Conservation (phyloP, 306 rosid species). For the Canavalia gladiata region DNA sequence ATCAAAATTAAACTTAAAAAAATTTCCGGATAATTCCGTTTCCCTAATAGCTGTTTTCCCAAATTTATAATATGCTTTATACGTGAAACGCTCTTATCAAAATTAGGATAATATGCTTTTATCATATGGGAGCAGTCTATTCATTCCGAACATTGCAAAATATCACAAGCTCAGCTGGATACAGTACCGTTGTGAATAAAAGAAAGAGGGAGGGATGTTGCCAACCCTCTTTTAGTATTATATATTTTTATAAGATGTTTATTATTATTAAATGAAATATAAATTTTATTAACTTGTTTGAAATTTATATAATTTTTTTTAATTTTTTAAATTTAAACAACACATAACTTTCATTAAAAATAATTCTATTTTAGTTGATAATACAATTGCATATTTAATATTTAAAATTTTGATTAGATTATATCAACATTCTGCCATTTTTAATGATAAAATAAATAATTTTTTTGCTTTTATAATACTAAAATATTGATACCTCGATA, state of each 20-base stretch:
- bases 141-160: background rate
- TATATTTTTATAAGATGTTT: background rate
- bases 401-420: no score
- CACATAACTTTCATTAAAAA: no score
- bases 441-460: no score
- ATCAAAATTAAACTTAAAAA: background rate
- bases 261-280: background rate
- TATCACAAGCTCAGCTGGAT: slow-evolving; percentile 14
- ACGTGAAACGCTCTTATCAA: background rate
- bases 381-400: no score
- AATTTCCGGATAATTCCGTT: background rate
- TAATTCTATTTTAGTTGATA: no score
- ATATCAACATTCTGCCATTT: no score
- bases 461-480: no score
- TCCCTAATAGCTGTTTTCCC: background rate
- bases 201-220: background rate
- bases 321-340: no score
- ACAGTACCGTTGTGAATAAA: background rate
- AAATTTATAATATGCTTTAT: background rate
- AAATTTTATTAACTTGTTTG: background rate
- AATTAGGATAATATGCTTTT: background rate
- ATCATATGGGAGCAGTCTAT: slow-evolving; percentile 1
- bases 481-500: background rate
- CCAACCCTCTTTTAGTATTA: background rate
- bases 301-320: no score